A percentile compares a stretch with the other conserved stretches of the same genome.
phyloP scores from a whole-genome alignment of 306 rosid species.

The Crataegus laevigata region DNA sequence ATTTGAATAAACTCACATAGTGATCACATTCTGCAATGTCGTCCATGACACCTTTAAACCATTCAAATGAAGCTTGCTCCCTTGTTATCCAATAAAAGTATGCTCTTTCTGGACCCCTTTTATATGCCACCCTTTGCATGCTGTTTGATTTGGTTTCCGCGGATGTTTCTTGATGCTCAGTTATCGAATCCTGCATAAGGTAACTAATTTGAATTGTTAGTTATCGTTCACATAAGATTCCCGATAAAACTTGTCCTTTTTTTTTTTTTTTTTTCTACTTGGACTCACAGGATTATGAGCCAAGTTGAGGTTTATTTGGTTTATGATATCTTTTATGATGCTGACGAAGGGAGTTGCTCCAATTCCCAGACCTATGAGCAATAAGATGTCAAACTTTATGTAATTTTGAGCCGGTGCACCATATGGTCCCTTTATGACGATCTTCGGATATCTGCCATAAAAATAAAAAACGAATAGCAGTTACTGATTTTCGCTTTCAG shows the following conservation, averaged over 20 bases:
- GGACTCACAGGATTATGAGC: conserved; percentile 31
- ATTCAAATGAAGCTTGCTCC: conserved; percentile 89
- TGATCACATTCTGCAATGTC: conserved; percentile 74
- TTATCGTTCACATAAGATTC: background rate
- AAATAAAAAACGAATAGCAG: conserved; percentile 7
- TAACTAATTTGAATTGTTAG: background rate
- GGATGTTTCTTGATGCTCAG: background rate
- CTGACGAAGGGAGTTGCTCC: conserved; percentile 97
- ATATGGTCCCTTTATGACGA: conserved; percentile 75
- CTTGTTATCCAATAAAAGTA: conserved; percentile 96
- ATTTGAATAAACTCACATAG: conserved; percentile 41
- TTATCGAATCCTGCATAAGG: conserved; percentile 18
- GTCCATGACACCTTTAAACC: conserved; percentile 99
- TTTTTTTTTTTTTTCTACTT: background rate
- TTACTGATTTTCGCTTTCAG: background rate
- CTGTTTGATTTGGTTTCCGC: background rate
- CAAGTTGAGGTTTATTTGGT: conserved; percentile 30
- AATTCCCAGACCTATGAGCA: conserved; percentile 83
- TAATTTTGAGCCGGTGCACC: conserved; percentile 94
- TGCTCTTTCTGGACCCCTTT: conserved; percentile 64
- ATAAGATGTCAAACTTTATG: conserved; percentile 65
- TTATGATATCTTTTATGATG: conserved; percentile 70
- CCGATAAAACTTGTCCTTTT: background rate
- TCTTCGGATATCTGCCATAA: conserved; percentile 54
- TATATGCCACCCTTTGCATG: conserved; percentile 4